Base-by-base conservation (phyloP, 2,329 filamentous ascomycete genomes). In the Microdochium trichocladiopsis region DNA sequence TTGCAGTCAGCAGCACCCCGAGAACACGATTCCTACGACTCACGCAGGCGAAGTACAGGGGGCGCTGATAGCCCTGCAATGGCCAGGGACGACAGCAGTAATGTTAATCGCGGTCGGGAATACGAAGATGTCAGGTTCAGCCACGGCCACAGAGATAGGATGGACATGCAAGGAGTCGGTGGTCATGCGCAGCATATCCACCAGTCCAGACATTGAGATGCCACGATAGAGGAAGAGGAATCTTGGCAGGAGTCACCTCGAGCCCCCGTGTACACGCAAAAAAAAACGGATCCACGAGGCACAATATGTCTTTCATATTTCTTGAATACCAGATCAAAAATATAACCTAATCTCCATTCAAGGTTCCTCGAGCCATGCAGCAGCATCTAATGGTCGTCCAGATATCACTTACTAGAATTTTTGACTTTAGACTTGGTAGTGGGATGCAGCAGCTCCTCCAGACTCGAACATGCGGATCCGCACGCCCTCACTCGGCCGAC, bases 401-500 rank as follows among this genome's bases (percentile, higher is more conserved):
- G n/a, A n/a, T n/a, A n/a, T n/a, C n/a, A n/a, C n/a, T n/a, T n/a
- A n/a, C n/a, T n/a, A n/a, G n/a, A n/a, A n/a, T n/a, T n/a, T n/a
- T n/a, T n/a, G n/a, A n/a, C n/a, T n/a, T n/a, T n/a, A n/a, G n/a
- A n/a, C n/a, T n/a, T n/a, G n/a, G n/a, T 14, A 33, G 28, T 14
- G 14, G 28, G 8, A 33, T 33, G 8, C 14, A n/a, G 12, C 33
- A 11, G 12, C 33, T 5, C 6, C 18, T 4, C 33, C 33, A 47
- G 43, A 63, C 54, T 72, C 66, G 41, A 63, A 70, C 4, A 75
- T 57, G 2, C 67, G 68, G 36, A 76, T 63, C 8, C 66, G 67
- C 2, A 75, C 72, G 2, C 72, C 72, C 6, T 72, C 63, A 2
- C 71, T 70, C 0, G 73, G 73, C 22, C 66, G 66, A 3, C 72